Evolutionary conservation across 768 basidiomycete species (phyloP).

Genomic region (Termitomyces sp.): DNA sequence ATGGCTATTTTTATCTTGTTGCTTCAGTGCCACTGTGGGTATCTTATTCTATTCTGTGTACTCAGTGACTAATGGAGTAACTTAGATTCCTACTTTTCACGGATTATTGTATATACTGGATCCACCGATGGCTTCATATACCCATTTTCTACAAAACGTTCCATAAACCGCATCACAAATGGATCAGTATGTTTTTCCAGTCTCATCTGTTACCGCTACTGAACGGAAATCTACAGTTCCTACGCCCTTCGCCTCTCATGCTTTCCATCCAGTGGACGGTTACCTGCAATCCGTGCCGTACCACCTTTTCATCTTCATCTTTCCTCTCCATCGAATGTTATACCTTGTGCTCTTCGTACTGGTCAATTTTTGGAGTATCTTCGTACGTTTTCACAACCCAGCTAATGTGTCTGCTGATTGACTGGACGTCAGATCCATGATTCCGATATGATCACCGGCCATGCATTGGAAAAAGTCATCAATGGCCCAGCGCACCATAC

Average conservation of each 20-base stretch:
- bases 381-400: slow-evolving; percentile 48
- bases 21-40: slow-evolving; percentile 69
- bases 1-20: slow-evolving; percentile 71
- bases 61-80: background rate
- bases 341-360: slow-evolving; percentile 87
- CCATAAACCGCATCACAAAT: slow-evolving; percentile 99
- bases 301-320: slow-evolving; percentile 85
- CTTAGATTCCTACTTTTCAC: slow-evolving; percentile 79
- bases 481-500: slow-evolving; percentile 99
- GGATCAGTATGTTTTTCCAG: slow-evolving; percentile 71
- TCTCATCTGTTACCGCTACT: background rate
- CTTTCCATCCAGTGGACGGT: slow-evolving; percentile 96
- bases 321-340: slow-evolving; percentile 83
- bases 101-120: slow-evolving; percentile 94
- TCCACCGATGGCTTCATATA: slow-evolving; percentile 88
- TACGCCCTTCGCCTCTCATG: slow-evolving; percentile 95
- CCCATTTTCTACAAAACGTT: slow-evolving; percentile 85
- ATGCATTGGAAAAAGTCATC: slow-evolving; percentile 82
- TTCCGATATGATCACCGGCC: slow-evolving; percentile 96
- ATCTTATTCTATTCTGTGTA: background rate
- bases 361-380: slow-evolving; percentile 93
- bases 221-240: slow-evolving; percentile 56
- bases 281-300: slow-evolving; percentile 94
- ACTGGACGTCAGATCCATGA: slow-evolving; percentile 77
- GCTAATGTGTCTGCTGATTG: background rate